Conservation (phyloP, 805 yeast genomes). For the Teunomyces pallodes region DNA sequence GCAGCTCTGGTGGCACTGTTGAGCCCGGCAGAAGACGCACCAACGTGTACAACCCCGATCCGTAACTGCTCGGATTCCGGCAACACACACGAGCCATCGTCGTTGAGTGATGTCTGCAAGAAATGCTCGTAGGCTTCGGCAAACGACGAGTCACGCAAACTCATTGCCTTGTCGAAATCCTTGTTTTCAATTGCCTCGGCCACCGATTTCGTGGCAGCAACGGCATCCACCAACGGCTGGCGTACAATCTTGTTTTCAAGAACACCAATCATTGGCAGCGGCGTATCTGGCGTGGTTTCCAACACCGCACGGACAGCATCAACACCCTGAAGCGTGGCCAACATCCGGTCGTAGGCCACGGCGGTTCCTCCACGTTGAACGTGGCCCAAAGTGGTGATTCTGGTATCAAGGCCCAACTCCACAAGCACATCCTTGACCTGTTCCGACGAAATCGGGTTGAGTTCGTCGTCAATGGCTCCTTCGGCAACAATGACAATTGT, state of each 20-base stretch:
- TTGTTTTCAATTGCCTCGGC: slow-evolving; percentile 65
- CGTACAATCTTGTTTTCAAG: slow-evolving; percentile 69
- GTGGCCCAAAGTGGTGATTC: slow-evolving; percentile 76
- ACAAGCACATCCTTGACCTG: slow-evolving; percentile 67
- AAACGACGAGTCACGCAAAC: slow-evolving; percentile 68
- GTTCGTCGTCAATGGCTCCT: slow-evolving; percentile 72
- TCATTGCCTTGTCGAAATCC: slow-evolving; percentile 68
- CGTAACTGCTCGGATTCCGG: slow-evolving; percentile 53
- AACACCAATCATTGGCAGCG: slow-evolving; percentile 76
- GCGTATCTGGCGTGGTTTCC: slow-evolving; percentile 65
- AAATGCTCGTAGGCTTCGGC: slow-evolving; percentile 62
- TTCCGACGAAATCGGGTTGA: slow-evolving; percentile 63
- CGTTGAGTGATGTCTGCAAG: slow-evolving; percentile 48
- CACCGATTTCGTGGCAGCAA: slow-evolving; percentile 64
- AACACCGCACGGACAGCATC: slow-evolving; percentile 77
- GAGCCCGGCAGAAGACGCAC: slow-evolving; percentile 79
- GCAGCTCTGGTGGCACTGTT: slow-evolving; percentile 76
- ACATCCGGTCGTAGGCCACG: slow-evolving; percentile 66
- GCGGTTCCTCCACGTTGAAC: slow-evolving; percentile 86
- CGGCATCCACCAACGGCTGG: slow-evolving; percentile 71
- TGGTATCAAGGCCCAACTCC: slow-evolving; percentile 68
- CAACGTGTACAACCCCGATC: slow-evolving; percentile 71
- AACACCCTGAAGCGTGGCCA: slow-evolving; percentile 79
- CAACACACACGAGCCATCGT: slow-evolving; percentile 38
- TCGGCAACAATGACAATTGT: slow-evolving; percentile 81